Evolutionary conservation across 257 asterid species (phyloP), one percentile per base, ranked within the genome.

Genomic region (Thymus quinquecostatus): DNA sequence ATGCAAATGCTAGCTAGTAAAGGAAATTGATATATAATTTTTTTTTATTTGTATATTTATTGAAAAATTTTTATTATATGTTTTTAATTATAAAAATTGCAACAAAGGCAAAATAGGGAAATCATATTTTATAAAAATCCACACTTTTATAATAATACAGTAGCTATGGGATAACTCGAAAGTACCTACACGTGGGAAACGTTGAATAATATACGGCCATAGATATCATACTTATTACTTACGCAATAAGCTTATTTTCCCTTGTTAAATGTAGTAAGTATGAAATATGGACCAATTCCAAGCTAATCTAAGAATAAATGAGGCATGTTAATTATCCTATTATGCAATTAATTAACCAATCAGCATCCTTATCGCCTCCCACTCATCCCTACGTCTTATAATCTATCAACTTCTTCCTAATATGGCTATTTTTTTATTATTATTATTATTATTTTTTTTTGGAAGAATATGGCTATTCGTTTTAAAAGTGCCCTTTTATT

Each of bases 361-460:
- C 69, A 76, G 2, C 77, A 55, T 70, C 69, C 81, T 64, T 77
- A 70, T 77, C 81, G 6, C 48, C 49, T 70, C 69, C 77, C 47
- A 64, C 9, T 69, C 76, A 76, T 63, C 62, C 50, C 33, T 11
- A 41, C 49, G 29, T 28, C 2, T 29, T 43, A 28, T 43, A 43
- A 63, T 10, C 27, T 43, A 40, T 10, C 51, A 61, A 38, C 50
- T n/a, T 60, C 50, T n/a, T 60, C 49, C 7, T 36, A 38, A 61
- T 6, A 60, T 8, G 47, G 8, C 30, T 6, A 27, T 21, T 21
- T 21, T 21, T 21, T 21, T 21, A n/a, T n/a, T n/a, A n/a, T n/a
- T n/a, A n/a, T n/a, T n/a, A n/a, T n/a, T n/a, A n/a, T n/a, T n/a
- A n/a, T n/a, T 21, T 21, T 21, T 21, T 21, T 21, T 21, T 21